A percentile compares a stretch with the other conserved stretches of the same genome.
phyloP scores from a whole-genome alignment of 208 protist species.

The Trypanosoma boissoni region DNA sequence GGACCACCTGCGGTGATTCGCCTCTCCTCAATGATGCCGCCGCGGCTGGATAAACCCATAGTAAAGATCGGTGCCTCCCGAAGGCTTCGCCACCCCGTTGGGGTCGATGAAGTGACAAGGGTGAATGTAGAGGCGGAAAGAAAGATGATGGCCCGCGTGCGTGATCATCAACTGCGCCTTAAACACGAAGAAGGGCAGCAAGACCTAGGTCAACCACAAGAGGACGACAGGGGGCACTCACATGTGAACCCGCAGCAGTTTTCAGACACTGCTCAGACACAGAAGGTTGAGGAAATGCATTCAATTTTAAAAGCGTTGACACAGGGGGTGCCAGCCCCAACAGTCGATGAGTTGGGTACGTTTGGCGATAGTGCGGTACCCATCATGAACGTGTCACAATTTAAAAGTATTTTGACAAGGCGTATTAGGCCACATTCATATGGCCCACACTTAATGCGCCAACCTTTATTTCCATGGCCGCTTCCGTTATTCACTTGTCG shows the following conservation, averaged over 20 bases:
- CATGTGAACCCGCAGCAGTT: not conserved
- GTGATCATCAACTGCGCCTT: slow-evolving; percentile 3
- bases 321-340: too few species aligned
- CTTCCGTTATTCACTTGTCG: not conserved
- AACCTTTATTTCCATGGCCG: not conserved
- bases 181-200: not conserved
- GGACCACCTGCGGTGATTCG: too few species aligned
- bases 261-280: too few species aligned
- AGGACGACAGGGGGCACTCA: not conserved
- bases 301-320: too few species aligned
- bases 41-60: too few species aligned
- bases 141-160: slow-evolving; percentile 5
- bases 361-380: slow-evolving; percentile 14
- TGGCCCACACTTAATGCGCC: slow-evolving; percentile 2
- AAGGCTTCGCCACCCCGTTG: not conserved
- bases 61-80: not conserved
- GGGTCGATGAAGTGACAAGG: not conserved
- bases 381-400: slow-evolving; percentile 18
- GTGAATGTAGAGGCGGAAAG: slow-evolving; percentile 17
- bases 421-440: slow-evolving; percentile 16
- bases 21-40: too few species aligned
- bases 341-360: too few species aligned
- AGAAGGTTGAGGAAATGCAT: too few species aligned
- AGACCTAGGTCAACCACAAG: not conserved
- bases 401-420: slow-evolving; percentile 16